These are phyloP conservation scores for Ramaria sp. DNA, from an alignment of 768 basidiomycete species.

Conservation along the genomic window DNA sequence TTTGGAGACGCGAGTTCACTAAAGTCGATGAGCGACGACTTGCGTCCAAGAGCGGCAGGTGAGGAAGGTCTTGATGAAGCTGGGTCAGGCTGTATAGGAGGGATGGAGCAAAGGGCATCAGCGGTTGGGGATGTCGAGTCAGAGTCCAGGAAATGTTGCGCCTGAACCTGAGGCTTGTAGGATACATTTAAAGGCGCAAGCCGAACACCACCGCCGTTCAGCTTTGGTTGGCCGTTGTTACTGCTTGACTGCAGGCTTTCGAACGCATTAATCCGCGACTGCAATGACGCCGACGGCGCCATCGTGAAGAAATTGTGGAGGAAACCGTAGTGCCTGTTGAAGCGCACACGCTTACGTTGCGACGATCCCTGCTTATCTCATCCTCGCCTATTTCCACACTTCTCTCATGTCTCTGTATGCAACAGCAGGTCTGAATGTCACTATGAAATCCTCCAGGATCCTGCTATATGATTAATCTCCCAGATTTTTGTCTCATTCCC, in stretches of 20 bases:
- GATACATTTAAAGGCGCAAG: neutral
- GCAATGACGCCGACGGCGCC: slow-evolving; percentile 34
- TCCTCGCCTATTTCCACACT: neutral
- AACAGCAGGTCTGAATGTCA: slow-evolving; percentile 44
- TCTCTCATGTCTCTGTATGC: slow-evolving; percentile 50
- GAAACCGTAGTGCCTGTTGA: neutral
- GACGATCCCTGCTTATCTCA: neutral
- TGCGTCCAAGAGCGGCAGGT: slow-evolving; percentile 29
- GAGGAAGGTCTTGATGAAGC: slow-evolving; percentile 24
- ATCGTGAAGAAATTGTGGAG: neutral
- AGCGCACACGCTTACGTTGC: neutral
- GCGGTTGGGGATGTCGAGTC: slow-evolving; percentile 38
- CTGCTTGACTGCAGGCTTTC: slow-evolving; percentile 31
- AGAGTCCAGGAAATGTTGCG: slow-evolving; percentile 30
- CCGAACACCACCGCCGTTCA: neutral
- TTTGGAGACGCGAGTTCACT: slow-evolving; percentile 7
- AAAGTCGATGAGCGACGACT: slow-evolving; percentile 57
- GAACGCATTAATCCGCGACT: slow-evolving; percentile 54
- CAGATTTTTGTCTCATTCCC: slow-evolving; percentile 85
- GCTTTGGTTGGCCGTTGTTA: neutral
- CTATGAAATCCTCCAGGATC: neutral
- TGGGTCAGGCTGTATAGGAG: slow-evolving; percentile 22
- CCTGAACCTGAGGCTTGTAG: neutral
- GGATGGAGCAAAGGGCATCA: slow-evolving; percentile 31
- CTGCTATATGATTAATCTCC: neutral